Percentiles rank a stretch among this genome's conserved stretches.
Conservation (phyloP, 495 filamentous ascomycete species). For the Lophiotrema nucula region DNA sequence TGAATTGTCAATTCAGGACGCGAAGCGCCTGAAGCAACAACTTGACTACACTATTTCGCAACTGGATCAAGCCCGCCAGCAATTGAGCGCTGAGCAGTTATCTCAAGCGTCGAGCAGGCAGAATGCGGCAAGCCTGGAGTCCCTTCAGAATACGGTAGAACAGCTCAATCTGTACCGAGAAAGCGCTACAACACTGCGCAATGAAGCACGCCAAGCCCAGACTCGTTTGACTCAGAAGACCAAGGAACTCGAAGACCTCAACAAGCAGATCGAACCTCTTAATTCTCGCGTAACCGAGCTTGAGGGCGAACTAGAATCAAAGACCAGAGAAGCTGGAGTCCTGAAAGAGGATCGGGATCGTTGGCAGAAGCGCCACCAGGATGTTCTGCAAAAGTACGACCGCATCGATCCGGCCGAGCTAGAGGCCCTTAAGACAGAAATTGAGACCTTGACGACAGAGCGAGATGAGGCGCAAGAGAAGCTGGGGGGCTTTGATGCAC, state of each 20-base stretch:
- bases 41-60: slow-evolving; percentile 80
- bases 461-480: slow-evolving; percentile 65
- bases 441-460: slow-evolving; percentile 65
- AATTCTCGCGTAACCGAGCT: slow-evolving; percentile 74
- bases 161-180: slow-evolving; percentile 94
- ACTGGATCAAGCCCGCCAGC: slow-evolving; percentile 80
- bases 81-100: slow-evolving; percentile 82
- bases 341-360: slow-evolving; percentile 83
- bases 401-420: slow-evolving; percentile 90
- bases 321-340: slow-evolving; percentile 81
- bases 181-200: slow-evolving; percentile 82
- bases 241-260: slow-evolving; percentile 68
- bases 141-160: slow-evolving; percentile 88
- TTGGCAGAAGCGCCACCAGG: slow-evolving; percentile 89
- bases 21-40: slow-evolving; percentile 83
- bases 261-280: slow-evolving; percentile 75
- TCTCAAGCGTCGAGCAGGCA: slow-evolving; percentile 70
- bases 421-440: slow-evolving; percentile 74
- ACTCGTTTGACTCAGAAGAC: slow-evolving; percentile 70
- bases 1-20: slow-evolving; percentile 80
- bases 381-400: slow-evolving; percentile 93
- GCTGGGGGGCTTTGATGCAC: slow-evolving; percentile 50
- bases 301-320: slow-evolving; percentile 72
- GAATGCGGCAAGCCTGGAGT: slow-evolving; percentile 71
- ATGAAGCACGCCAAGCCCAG: slow-evolving; percentile 76